Evolutionary conservation across 2,329 filamentous ascomycete species (phyloP).

Genomic region (Aspergillus sp.): DNA sequence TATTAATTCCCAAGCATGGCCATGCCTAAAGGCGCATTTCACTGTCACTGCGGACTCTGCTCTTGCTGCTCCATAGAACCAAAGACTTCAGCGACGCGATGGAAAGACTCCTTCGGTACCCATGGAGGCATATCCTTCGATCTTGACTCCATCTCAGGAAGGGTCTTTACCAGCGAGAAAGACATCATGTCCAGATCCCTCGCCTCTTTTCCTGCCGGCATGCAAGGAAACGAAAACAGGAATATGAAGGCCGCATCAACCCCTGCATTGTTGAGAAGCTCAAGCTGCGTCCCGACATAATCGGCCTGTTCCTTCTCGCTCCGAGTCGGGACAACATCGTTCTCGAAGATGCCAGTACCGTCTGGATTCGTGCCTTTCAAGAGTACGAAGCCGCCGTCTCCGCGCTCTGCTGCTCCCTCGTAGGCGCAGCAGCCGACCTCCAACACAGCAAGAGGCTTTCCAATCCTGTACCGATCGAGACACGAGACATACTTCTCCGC

Average conservation of each 20-base stretch:
- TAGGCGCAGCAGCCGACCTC: slow-evolving; percentile 13
- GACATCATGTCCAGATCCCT: slow-evolving; percentile 10
- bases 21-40: too few relatives aligned
- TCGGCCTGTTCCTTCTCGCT: slow-evolving; percentile 11
- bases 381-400: slow-evolving; percentile 8
- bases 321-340: slow-evolving; percentile 7
- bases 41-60: too few relatives aligned
- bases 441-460: slow-evolving; percentile 9
- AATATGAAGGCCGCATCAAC: slow-evolving; percentile 9
- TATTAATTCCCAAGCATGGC: too few relatives aligned
- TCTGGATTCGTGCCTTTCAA: slow-evolving; percentile 10
- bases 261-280: slow-evolving; percentile 2
- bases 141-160: slow-evolving; percentile 3
- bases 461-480: slow-evolving; percentile 1
- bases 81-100: background rate
- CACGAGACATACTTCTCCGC: slow-evolving; percentile 7
- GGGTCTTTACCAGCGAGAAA: slow-evolving; percentile 10
- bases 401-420: slow-evolving; percentile 7
- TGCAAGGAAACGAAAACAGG: slow-evolving; percentile 9
- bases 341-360: slow-evolving; percentile 8
- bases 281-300: slow-evolving; percentile 8
- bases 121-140: slow-evolving; percentile 7
- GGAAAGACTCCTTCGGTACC: slow-evolving; percentile 9
- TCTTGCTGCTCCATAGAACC: too few relatives aligned
- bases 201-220: slow-evolving; percentile 4